Conservation (phyloP, 2,329 filamentous ascomycete species). For the Talaromyces sp. region DNA sequence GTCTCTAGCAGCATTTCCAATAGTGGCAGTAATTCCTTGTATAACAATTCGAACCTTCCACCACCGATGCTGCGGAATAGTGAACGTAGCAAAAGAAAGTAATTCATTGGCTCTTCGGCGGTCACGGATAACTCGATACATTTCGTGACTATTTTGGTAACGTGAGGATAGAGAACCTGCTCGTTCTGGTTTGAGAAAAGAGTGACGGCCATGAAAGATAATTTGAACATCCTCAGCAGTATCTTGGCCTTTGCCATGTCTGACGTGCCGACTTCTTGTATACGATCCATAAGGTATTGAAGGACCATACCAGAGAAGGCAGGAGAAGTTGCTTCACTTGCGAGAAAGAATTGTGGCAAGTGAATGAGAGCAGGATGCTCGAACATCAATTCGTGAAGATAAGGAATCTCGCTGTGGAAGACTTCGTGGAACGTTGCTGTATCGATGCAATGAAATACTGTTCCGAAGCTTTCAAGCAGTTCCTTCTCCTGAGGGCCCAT, state of each 20-base stretch:
- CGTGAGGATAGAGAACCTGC: conserved; percentile 88
- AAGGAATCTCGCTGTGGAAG: conserved; percentile 94
- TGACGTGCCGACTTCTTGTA: conserved; percentile 87
- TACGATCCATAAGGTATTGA: conserved; percentile 93
- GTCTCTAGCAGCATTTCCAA: conserved; percentile 97
- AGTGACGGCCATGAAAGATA: conserved; percentile 99
- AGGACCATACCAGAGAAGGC: conserved; percentile 98
- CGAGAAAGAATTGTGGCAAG: conserved; percentile 95
- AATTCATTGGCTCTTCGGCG: conserved; percentile 97
- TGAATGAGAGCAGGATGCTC: conserved; percentile 91
- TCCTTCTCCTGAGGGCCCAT: conserved; percentile 97
- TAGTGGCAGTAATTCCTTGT: conserved; percentile 94
- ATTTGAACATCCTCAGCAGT: conserved; percentile 86
- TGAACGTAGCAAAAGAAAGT: conserved; percentile 87
- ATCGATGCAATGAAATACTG: conserved; percentile 97
- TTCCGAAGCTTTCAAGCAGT: conserved; percentile 92
- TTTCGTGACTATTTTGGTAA: conserved; percentile 94
- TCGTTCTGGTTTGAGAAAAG: conserved; percentile 94
- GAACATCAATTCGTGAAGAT: conserved; percentile 96
- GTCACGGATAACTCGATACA: conserved; percentile 95
- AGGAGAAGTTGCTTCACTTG: conserved; percentile 96
- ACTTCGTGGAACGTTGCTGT: conserved; percentile 98
- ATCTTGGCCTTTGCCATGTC: conserved; percentile 93
- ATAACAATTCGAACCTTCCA: conserved; percentile 93
- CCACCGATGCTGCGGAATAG: conserved; percentile 96